Evolutionary conservation across 116 monocot species (phyloP).

Genomic region (Trichopus zeylanicus): DNA sequence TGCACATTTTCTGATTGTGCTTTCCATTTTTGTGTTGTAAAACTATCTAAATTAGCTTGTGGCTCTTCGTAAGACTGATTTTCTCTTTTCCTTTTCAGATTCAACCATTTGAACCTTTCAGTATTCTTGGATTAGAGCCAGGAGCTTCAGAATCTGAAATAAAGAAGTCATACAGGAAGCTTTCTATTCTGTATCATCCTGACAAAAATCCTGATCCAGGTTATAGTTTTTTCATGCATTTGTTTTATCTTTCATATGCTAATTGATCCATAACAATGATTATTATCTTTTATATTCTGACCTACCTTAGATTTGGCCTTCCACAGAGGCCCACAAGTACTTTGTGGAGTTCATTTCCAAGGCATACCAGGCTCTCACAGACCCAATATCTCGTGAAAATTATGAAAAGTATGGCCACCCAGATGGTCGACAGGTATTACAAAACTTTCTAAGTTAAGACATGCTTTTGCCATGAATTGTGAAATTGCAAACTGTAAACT

Average conservation of each 20-base stretch:
- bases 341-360: slow-evolving; percentile 94
- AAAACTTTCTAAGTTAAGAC: too few species aligned
- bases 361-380: slow-evolving; percentile 92
- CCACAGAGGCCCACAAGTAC: slow-evolving; percentile 62
- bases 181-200: slow-evolving; percentile 90
- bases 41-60: too few species aligned
- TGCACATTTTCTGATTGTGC: too few species aligned
- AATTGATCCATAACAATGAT: too few species aligned
- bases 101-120: slow-evolving; percentile 83
- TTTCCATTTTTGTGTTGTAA: too few species aligned
- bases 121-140: slow-evolving; percentile 83
- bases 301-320: neutral
- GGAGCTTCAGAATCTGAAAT: slow-evolving; percentile 84
- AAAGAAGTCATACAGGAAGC: slow-evolving; percentile 87
- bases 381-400: slow-evolving; percentile 88
- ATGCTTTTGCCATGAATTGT: too few species aligned
- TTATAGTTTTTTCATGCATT: slow-evolving; percentile 16
- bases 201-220: slow-evolving; percentile 99
- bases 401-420: slow-evolving; percentile 97
- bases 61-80: neutral
- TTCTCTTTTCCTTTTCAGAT: slow-evolving; percentile 26
- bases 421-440: slow-evolving; percentile 97
- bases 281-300: too few species aligned
- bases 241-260: neutral
- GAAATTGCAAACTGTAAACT: too few species aligned